Conservation (phyloP, 129 eudicot genomes). For the Solidago caesia region DNA sequence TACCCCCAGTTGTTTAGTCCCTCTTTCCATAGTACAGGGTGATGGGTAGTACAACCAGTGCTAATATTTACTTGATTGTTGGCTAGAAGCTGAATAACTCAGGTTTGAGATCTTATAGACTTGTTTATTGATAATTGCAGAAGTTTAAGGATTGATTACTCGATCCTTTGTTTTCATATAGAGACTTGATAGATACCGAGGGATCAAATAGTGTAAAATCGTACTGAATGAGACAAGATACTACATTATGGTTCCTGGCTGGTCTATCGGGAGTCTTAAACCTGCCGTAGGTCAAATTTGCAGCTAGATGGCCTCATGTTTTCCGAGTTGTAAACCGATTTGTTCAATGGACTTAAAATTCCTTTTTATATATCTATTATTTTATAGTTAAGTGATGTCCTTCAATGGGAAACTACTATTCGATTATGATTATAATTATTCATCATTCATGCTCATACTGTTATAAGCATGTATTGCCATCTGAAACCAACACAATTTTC, state of each 20-base stretch:
- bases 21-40: not conserved
- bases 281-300: not conserved
- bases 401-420: not conserved
- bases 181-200: slow-evolving; percentile 7
- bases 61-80: slow-evolving; percentile 9
- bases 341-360: not conserved
- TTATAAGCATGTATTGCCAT: not conserved
- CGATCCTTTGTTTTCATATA: not conserved
- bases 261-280: slow-evolving; percentile 6
- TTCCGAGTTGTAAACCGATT: not conserved
- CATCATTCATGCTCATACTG: not conserved
- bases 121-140: not conserved
- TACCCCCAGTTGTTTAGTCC: not conserved
- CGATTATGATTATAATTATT: slow-evolving; percentile 2
- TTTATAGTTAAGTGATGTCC: not conserved
- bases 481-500: not conserved
- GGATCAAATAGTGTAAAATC: not conserved
- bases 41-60: not conserved
- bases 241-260: slow-evolving; percentile 7
- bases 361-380: not conserved
- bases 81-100: slow-evolving; percentile 4
- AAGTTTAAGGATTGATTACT: not conserved
- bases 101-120: slow-evolving; percentile 2
- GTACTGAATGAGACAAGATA: not conserved
- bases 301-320: not conserved